Evolutionary conservation across 2,329 filamentous ascomycete species (phyloP).

Genomic region (Xylaria sp.): DNA sequence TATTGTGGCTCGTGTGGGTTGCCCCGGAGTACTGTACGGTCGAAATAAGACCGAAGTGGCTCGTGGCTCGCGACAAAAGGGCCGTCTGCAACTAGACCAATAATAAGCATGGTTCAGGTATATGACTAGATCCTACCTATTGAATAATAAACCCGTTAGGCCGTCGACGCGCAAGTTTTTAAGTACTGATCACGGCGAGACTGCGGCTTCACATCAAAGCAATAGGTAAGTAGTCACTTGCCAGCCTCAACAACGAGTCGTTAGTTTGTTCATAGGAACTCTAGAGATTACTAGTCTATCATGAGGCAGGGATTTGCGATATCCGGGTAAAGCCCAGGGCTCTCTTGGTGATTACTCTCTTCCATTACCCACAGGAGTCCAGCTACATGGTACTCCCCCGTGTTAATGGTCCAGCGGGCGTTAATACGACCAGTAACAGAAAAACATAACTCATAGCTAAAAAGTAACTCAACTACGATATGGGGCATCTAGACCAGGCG

Average conservation of each 20-base stretch:
- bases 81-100: constrained; percentile 2
- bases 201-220: background rate
- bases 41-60: background rate
- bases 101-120: background rate
- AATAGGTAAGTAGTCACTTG: background rate
- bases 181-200: constrained; percentile 5
- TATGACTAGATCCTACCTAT: background rate
- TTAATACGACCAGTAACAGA: constrained; percentile 10
- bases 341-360: constrained; percentile 13
- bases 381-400: constrained; percentile 16
- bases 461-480: constrained; percentile 2
- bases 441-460: background rate
- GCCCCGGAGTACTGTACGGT: background rate
- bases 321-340: background rate
- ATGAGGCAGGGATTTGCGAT: constrained; percentile 6
- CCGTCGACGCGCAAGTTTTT: background rate
- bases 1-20: constrained; percentile 21
- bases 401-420: constrained; percentile 10
- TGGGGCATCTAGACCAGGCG: background rate
- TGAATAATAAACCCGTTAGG: background rate
- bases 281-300: constrained; percentile 12
- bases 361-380: constrained; percentile 9
- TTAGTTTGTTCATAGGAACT: background rate
- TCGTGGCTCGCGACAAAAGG: constrained; percentile 14
- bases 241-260: background rate